These are phyloP conservation scores for Blastobotrys proliferans DNA, from an alignment of 1,139 yeast genomes.

Conservation along the genomic window DNA sequence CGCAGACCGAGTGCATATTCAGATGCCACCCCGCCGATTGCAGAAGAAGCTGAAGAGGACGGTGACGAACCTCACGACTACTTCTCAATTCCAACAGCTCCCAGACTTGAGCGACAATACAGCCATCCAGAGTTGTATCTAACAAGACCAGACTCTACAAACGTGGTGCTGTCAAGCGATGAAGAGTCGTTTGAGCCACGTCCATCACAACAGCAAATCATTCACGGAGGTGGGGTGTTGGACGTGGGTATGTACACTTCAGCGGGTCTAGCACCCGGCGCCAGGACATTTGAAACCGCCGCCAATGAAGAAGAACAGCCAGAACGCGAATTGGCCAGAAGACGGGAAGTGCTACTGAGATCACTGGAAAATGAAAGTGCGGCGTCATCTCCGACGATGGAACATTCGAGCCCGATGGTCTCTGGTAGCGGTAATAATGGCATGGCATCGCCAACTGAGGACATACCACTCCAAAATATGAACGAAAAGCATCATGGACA, in stretches of 20 bases:
- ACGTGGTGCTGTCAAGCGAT: slow-evolving; percentile 8
- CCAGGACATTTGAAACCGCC: slow-evolving; percentile 13
- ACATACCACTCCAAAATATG: not conserved
- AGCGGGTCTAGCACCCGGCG: slow-evolving; percentile 34
- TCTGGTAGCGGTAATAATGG: too few relatives aligned
- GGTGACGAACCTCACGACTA: slow-evolving; percentile 14
- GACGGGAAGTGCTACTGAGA: slow-evolving; percentile 8
- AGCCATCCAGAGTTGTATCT: slow-evolving; percentile 11
- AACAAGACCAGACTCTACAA: slow-evolving; percentile 14
- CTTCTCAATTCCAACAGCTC: slow-evolving; percentile 7
- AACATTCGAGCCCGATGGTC: not conserved
- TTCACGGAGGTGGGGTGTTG: slow-evolving; percentile 15
- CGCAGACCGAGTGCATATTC: slow-evolving; percentile 1
- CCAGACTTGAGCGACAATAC: too few relatives aligned
- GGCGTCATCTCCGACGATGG: not conserved
- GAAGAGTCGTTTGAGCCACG: not conserved
- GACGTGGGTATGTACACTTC: slow-evolving; percentile 28
- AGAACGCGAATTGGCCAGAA: slow-evolving; percentile 5
- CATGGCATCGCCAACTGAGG: not conserved
- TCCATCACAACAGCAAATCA: not conserved
- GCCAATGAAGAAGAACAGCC: slow-evolving; percentile 5
- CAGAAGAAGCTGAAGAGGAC: slow-evolving; percentile 13
- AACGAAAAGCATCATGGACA: too few relatives aligned
- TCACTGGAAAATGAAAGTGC: slow-evolving; percentile 3
- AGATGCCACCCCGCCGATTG: slow-evolving; percentile 9